Conservation (phyloP, 352 stramenopile genomes). For the Pythium graminicola region DNA sequence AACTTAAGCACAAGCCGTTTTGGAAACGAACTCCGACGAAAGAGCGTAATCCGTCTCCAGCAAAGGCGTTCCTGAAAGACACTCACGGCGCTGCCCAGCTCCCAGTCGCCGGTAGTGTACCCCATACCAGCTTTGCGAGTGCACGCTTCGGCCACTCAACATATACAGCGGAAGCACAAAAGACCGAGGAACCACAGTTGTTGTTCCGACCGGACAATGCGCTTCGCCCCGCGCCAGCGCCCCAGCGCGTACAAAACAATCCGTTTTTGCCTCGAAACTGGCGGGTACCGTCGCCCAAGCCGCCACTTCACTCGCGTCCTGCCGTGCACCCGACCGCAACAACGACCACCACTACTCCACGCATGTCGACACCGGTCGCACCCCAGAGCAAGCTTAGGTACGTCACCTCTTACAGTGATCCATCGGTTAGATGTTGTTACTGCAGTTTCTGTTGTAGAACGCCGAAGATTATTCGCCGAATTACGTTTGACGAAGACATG, state of each 20-base stretch:
- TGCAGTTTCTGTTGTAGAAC: conserved; percentile 17
- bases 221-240: conserved; percentile 1
- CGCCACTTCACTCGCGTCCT: conserved; percentile 8
- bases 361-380: conserved; percentile 8
- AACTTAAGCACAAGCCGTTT: conserved; percentile 19
- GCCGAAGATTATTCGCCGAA: conserved; percentile 31
- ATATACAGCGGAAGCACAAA: neutral
- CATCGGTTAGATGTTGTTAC: neutral
- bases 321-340: neutral
- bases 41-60: neutral
- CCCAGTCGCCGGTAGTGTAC: neutral
- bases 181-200: neutral
- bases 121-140: neutral
- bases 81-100: neutral
- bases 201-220: conserved; percentile 2
- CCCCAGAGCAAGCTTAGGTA: conserved; percentile 11
- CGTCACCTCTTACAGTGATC: neutral
- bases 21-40: conserved; percentile 12
- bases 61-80: neutral
- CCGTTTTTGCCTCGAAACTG: neutral
- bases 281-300: conserved; percentile 15
- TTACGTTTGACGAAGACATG: conserved; percentile 41
- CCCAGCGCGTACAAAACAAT: neutral
- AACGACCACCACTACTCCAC: neutral
- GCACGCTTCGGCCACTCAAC: neutral